Evolutionary conservation across 805 yeast species (phyloP), one percentile per base, ranked within the genome.

Genomic region (Candida succiphila): DNA sequence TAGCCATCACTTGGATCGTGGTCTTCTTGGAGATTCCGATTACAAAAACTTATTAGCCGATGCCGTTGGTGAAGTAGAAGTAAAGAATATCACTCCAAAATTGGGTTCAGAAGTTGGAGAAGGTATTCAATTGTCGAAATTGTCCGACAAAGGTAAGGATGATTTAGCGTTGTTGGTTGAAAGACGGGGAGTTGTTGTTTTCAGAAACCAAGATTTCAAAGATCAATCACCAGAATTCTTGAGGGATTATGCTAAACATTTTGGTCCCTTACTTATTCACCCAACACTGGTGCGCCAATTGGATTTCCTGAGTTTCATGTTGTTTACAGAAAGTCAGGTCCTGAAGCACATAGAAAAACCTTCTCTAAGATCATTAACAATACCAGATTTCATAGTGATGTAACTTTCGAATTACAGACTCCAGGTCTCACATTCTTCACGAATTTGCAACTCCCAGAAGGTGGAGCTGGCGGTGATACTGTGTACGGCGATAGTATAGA

Each of bases 381-480:
- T 27, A 53, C 60, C 25, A 45, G 55, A 36, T 79, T 82, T 80
- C 87, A 80, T 54, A 67, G 81, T 4, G 88, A 79, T 52, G 78
- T 77, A 25, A 71, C 82, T 19, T 78, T 75, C 50, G 87, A 79
- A 51, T 61, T 65, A 37, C 81, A 75, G 49, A 79, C 85, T 12
- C 79, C 86, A 13, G 78, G 78, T 6, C 58, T 68, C 34, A 78
- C 89, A 1, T 70, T 75, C 40, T 72, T 81, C 48, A 60, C 73
- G 18, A 71, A 75, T 22, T 61, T 78, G 30, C 80, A 77, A 15
- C 24, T 39, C 23, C 76, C 75, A 19, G n/a, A n/a, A n/a, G n/a
- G n/a, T n/a, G 72, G 67, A 17, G 53, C 75, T 21, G 86, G 89
- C 34, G 92, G 92, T 40, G 92, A 82, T 52, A 82, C 92, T n/a